Percentiles rank a stretch among this genome's conserved stretches.
phyloP scores from a whole-genome alignment of 371 early-diverging fungal species.

The Synchytrium microbalum region DNA sequence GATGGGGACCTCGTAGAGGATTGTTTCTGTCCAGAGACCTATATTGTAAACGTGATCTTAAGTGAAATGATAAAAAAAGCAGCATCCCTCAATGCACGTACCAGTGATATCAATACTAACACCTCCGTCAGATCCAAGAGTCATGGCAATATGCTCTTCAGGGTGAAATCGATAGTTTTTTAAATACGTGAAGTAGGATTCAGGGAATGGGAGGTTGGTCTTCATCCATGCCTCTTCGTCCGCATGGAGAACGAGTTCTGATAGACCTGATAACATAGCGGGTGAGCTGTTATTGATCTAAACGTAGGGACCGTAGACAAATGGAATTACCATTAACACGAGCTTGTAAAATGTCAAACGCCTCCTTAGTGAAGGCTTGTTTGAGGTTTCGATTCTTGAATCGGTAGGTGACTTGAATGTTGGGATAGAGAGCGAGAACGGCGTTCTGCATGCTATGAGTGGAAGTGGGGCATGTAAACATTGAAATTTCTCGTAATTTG shows the following conservation, averaged over 20 bases:
- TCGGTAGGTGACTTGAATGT: conserved; percentile 50
- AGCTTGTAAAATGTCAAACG: background rate
- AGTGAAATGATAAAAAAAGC: too few species aligned
- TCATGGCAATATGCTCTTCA: conserved; percentile 40
- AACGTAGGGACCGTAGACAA: conserved; percentile 14
- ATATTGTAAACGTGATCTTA: too few species aligned
- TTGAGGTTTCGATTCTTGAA: conserved; percentile 57
- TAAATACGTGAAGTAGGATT: conserved; percentile 52
- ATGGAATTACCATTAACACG: conserved; percentile 1
- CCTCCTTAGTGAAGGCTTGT: conserved; percentile 16
- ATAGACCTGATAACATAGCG: conserved; percentile 20
- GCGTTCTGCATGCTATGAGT: conserved; percentile 79
- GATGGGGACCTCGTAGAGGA: conserved; percentile 68
- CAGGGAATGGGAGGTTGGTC: conserved; percentile 41
- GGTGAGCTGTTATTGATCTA: conserved; percentile 12
- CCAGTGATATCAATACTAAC: conserved; percentile 49
- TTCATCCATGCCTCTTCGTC: conserved; percentile 51
- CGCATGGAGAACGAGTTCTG: conserved; percentile 31
- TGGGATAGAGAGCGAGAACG: conserved; percentile 61
- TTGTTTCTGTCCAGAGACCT: conserved; percentile 68
- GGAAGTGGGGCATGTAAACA: too few species aligned
- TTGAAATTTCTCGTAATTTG: too few species aligned
- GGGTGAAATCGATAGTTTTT: conserved; percentile 52
- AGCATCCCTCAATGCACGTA: too few species aligned
- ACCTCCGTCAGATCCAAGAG: conserved; percentile 25